Evolutionary conservation across 345 rosid species (phyloP).

Genomic region (Citrus mangshanensis): DNA sequence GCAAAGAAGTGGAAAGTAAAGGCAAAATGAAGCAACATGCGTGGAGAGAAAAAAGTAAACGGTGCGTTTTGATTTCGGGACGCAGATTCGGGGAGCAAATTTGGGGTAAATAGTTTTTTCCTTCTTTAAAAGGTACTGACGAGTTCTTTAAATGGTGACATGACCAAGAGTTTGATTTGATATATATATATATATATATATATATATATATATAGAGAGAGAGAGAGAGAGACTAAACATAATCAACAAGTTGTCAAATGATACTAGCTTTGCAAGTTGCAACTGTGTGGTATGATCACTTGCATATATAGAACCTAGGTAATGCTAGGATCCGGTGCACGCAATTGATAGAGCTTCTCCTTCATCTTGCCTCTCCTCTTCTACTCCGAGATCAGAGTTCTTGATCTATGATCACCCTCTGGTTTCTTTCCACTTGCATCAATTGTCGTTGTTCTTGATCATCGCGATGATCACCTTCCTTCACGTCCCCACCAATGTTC

Average conservation of each 20-base stretch:
- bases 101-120: too few species aligned
- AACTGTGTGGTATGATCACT: not conserved
- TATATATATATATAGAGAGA: too few species aligned
- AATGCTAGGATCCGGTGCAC: slow-evolving; percentile 84
- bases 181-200: too few species aligned
- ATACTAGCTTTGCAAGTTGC: not conserved
- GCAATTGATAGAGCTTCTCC: slow-evolving; percentile 82
- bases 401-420: slow-evolving; percentile 55
- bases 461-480: slow-evolving; percentile 7
- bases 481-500: slow-evolving; percentile 23
- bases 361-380: slow-evolving; percentile 75
- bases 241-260: not conserved
- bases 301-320: slow-evolving; percentile 54
- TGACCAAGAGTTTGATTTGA: too few species aligned
- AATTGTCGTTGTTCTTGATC: slow-evolving; percentile 28
- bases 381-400: slow-evolving; percentile 70
- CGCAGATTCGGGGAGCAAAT: too few species aligned
- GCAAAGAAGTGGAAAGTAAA: too few species aligned
- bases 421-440: slow-evolving; percentile 13
- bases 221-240: not conserved
- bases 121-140: too few species aligned
- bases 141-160: too few species aligned
- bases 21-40: too few species aligned
- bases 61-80: too few species aligned
- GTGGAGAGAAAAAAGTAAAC: too few species aligned